phyloP scores from a whole-genome alignment of 345 rosid species.

The Brassica carinata region DNA sequence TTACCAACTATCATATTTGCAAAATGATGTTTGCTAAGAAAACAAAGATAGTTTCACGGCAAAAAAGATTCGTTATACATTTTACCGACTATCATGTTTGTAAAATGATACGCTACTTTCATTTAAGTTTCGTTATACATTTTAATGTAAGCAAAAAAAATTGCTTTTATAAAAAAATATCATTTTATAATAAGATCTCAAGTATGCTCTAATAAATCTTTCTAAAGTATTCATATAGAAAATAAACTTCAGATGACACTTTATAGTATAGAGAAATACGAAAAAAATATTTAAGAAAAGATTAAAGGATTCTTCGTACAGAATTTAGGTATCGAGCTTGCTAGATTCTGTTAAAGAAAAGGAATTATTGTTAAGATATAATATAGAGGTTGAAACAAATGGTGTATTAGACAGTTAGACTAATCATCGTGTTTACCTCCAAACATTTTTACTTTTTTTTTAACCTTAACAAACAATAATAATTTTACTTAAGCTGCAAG shows the following conservation, averaged over 20 bases:
- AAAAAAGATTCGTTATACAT: neutral
- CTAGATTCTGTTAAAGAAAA: conserved; percentile 4
- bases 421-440: conserved; percentile 26
- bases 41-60: neutral
- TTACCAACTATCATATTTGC: neutral
- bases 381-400: neutral
- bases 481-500: conserved; percentile 32
- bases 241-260: neutral
- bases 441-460: conserved; percentile 12
- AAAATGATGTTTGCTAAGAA: neutral
- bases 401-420: conserved; percentile 16
- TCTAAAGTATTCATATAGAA: neutral
- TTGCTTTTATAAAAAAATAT: neutral
- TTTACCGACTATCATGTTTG: neutral
- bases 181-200: neutral
- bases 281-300: neutral
- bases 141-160: neutral
- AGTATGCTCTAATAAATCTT: neutral
- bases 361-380: neutral
- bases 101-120: no score
- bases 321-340: neutral
- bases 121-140: neutral
- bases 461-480: conserved; percentile 11
- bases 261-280: neutral
- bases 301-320: neutral